These are phyloP conservation scores for Backusella macrospora DNA, from an alignment of 192 early-diverging fungal species.

Conservation along the genomic window DNA sequence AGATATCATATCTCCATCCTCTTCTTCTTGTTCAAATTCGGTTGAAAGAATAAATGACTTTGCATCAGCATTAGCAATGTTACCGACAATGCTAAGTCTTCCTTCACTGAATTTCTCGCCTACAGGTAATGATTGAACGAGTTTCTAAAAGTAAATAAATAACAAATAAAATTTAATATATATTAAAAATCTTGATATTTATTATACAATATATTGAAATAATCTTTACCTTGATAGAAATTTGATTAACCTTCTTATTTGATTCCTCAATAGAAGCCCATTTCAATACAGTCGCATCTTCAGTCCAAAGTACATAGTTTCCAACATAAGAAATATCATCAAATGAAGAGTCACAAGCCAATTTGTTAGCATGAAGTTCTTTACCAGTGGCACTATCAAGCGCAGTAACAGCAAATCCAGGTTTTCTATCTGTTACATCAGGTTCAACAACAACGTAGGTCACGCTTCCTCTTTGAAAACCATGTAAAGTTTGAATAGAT, in stretches of 20 bases:
- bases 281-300: slow-evolving; percentile 41
- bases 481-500: background rate
- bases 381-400: slow-evolving; percentile 12
- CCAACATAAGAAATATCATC: slow-evolving; percentile 48
- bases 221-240: slow-evolving; percentile 42
- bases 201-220: too few relatives aligned
- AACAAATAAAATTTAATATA: slow-evolving; percentile 19
- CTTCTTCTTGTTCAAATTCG: background rate
- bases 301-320: slow-evolving; percentile 54
- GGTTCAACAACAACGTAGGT: slow-evolving; percentile 39
- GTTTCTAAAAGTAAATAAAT: slow-evolving; percentile 19
- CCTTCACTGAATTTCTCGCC: slow-evolving; percentile 32
- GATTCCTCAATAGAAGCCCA: slow-evolving; percentile 26
- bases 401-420: background rate
- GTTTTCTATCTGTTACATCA: slow-evolving; percentile 19
- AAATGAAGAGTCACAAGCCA: slow-evolving; percentile 39
- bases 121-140: slow-evolving; percentile 17
- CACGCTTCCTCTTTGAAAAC: background rate
- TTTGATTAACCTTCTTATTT: slow-evolving; percentile 31
- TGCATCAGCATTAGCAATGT: background rate
- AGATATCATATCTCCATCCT: background rate
- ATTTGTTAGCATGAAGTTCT: slow-evolving; percentile 40
- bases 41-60: slow-evolving; percentile 31
- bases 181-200: slow-evolving; percentile 42
- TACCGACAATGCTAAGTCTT: background rate